These are phyloP conservation scores for Ustilago curta DNA, from an alignment of 1,284 basidiomycete species.

Conservation along the genomic window DNA sequence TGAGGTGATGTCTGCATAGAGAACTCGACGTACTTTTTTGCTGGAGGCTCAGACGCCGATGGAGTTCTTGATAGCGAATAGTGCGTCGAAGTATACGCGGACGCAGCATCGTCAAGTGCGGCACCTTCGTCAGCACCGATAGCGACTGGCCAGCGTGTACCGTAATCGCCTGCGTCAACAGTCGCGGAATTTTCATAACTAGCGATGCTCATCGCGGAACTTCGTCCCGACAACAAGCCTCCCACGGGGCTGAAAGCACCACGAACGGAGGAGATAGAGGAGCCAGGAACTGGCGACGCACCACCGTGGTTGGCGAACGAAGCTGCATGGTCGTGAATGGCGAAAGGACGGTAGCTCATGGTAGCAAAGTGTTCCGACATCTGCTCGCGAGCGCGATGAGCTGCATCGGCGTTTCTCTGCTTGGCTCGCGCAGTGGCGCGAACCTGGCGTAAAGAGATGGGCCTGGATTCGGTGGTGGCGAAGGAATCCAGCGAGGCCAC, in stretches of 20 bases:
- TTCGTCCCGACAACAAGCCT: constrained; percentile 10
- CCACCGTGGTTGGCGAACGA: constrained; percentile 16
- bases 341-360: constrained; percentile 51
- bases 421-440: constrained; percentile 48
- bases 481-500: constrained; percentile 28
- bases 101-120: constrained; percentile 13
- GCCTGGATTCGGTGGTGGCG: constrained; percentile 21
- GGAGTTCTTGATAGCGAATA: constrained; percentile 14
- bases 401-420: constrained; percentile 34
- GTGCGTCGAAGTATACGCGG: background rate
- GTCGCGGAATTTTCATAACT: constrained; percentile 13
- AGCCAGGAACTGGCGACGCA: constrained; percentile 2
- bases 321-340: constrained; percentile 52
- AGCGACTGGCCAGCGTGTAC: constrained; percentile 39
- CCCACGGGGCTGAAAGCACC: background rate
- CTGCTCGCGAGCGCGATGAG: constrained; percentile 32
- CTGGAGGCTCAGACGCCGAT: constrained; percentile 3
- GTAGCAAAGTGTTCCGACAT: constrained; percentile 44
- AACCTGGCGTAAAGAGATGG: constrained; percentile 54
- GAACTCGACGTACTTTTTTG: constrained; percentile 49
- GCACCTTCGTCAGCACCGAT: constrained; percentile 38
- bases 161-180: constrained; percentile 29
- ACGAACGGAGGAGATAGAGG: constrained; percentile 11
- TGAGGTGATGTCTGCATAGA: constrained; percentile 69
- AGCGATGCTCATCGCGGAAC: constrained; percentile 20